A percentile compares a stretch with the other conserved stretches of the same genome.
Conservation (phyloP, 148 eudicot genomes). For the Rhododendron ferrugineum region DNA sequence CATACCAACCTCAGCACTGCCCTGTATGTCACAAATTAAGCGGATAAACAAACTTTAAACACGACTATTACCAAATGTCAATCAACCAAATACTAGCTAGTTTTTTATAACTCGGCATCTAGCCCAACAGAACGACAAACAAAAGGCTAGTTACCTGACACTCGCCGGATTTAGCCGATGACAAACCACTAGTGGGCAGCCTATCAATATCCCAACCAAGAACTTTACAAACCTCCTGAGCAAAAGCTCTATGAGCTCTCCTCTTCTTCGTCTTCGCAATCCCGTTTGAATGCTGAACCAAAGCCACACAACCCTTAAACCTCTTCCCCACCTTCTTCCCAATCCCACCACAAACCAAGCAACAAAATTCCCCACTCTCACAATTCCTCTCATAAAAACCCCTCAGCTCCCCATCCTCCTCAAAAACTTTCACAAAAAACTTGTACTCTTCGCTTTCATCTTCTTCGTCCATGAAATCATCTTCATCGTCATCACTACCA, state of each 20-base stretch:
- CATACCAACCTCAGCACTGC: conserved; percentile 4
- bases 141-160: conserved; percentile 15
- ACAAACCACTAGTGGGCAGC: conserved; percentile 35
- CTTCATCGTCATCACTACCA: conserved; percentile 21
- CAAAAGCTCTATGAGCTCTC: conserved; percentile 67
- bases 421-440: conserved; percentile 45
- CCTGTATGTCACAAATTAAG: conserved; percentile 13
- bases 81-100: neutral
- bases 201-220: conserved; percentile 78
- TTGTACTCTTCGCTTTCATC: conserved; percentile 26
- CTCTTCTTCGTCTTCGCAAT: conserved; percentile 66
- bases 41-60: neutral
- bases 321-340: conserved; percentile 47
- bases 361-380: conserved; percentile 59
- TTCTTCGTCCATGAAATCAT: conserved; percentile 5
- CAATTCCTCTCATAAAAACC: conserved; percentile 50
- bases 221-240: conserved; percentile 67
- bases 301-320: conserved; percentile 53
- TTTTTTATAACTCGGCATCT: neutral
- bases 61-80: neutral
- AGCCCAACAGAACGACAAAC: neutral
- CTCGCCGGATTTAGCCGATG: conserved; percentile 12
- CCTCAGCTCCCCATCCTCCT: conserved; percentile 52
- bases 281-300: conserved; percentile 71
- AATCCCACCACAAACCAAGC: conserved; percentile 68